phyloP scores from a whole-genome alignment of 2,329 filamentous ascomycete genomes.

The Lecanicillium sp. region DNA sequence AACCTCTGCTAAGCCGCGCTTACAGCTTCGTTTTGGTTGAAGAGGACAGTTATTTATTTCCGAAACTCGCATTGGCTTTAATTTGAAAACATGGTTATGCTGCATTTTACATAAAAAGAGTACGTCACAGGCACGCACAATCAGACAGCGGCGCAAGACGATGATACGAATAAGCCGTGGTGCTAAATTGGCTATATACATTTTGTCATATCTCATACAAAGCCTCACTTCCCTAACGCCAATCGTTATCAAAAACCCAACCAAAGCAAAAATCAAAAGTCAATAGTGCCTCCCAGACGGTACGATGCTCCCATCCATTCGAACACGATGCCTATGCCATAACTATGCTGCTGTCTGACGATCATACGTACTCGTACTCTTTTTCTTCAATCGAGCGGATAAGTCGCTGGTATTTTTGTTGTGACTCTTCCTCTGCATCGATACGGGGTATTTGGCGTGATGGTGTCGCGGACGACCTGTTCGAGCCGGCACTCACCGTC shows the following conservation, averaged over 20 bases:
- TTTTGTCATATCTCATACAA: slow-evolving; percentile 13
- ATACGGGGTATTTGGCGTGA: slow-evolving; percentile 21
- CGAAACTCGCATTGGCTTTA: too few species aligned
- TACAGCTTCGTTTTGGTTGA: too few species aligned
- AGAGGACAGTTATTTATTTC: too few species aligned
- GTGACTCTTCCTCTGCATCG: slow-evolving; percentile 30
- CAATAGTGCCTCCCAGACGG: neutral
- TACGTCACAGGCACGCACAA: too few species aligned
- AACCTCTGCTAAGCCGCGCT: too few species aligned
- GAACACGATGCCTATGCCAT: neutral
- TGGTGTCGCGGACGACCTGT: slow-evolving; percentile 14
- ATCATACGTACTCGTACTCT: slow-evolving; percentile 22
- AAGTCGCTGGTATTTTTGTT: slow-evolving; percentile 31
- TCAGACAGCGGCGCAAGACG: too few species aligned
- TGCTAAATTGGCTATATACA: slow-evolving; percentile 8
- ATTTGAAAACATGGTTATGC: too few species aligned
- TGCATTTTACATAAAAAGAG: too few species aligned
- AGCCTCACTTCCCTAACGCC: slow-evolving; percentile 3
- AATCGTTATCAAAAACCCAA: slow-evolving; percentile 4
- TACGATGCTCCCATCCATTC: neutral
- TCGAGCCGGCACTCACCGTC: slow-evolving; percentile 19
- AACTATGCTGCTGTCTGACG: neutral
- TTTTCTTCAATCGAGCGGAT: slow-evolving; percentile 32
- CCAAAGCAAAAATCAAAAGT: slow-evolving; percentile 6
- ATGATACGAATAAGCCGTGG: neutral